phyloP scores from a whole-genome alignment of 31 red algal species.

The Endocladia muricata region DNA sequence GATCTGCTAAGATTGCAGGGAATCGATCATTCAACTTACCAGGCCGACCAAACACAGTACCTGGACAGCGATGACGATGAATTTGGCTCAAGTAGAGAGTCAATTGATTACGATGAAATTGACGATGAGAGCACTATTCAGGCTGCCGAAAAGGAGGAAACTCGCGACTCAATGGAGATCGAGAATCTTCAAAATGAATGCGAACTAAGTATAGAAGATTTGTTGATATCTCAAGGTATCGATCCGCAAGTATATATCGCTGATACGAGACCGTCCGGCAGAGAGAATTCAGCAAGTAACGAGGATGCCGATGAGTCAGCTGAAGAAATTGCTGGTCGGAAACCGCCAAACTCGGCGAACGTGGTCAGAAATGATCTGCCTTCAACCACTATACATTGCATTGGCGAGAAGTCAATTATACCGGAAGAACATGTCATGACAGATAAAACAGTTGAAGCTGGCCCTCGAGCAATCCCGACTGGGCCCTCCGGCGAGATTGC shows the following conservation, averaged over 20 bases:
- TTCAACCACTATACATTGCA: no score
- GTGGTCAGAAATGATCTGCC: neutral
- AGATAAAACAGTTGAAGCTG: neutral
- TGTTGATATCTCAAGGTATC: neutral
- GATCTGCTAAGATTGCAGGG: slow-evolving; percentile 65
- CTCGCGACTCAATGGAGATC: neutral
- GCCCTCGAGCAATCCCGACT: neutral
- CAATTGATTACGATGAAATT: no score
- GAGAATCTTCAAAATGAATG: neutral
- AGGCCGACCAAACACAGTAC: slow-evolving; percentile 31
- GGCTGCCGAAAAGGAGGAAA: slow-evolving; percentile 34
- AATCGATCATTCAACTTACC: slow-evolving; percentile 54
- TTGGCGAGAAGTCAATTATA: no score
- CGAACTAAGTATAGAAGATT: neutral
- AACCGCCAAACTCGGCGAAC: no score
- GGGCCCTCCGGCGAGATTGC: neutral
- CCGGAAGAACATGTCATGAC: neutral
- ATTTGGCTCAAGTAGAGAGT: neutral
- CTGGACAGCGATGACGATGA: slow-evolving; percentile 11
- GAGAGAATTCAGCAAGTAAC: no score
- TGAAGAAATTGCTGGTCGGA: neutral
- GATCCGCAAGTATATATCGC: neutral
- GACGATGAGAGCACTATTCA: slow-evolving; percentile 59
- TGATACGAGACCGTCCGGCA: no score
- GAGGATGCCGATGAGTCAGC: neutral